Conservation (phyloP, 1,139 yeast species). For the Magnusiomyces magnusii region DNA sequence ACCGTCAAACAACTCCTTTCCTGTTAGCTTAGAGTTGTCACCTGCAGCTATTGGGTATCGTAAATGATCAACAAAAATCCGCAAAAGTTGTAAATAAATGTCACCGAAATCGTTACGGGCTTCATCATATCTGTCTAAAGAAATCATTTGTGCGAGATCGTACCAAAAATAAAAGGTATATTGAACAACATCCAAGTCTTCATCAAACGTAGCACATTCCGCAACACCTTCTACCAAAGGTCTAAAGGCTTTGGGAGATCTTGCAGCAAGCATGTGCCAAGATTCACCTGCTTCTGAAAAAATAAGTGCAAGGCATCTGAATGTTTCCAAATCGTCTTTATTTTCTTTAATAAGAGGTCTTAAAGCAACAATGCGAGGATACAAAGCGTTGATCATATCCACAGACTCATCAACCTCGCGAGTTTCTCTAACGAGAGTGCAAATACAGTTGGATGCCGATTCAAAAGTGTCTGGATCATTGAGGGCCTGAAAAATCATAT, state of each 20-base stretch:
- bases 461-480: conserved; percentile 65
- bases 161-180: conserved; percentile 95
- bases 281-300: conserved; percentile 93
- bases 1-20: conserved; percentile 43
- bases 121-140: conserved; percentile 53
- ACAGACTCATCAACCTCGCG: conserved; percentile 49
- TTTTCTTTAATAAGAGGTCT: conserved; percentile 43
- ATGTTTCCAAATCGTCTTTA: conserved; percentile 59
- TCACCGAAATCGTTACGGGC: conserved; percentile 54
- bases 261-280: conserved; percentile 85
- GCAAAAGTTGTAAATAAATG: conserved; percentile 55
- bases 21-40: conserved; percentile 21
- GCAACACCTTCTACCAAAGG: conserved; percentile 71
- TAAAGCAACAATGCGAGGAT: conserved; percentile 56
- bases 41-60: conserved; percentile 58
- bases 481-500: conserved; percentile 62
- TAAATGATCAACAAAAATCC: conserved; percentile 62
- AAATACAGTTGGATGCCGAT: conserved; percentile 78
- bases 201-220: conserved; percentile 54
- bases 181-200: conserved; percentile 81
- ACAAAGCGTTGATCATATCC: conserved; percentile 58
- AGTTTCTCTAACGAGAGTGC: conserved; percentile 73
- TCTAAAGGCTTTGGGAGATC: conserved; percentile 60
- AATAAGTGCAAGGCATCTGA: conserved; percentile 66
- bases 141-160: conserved; percentile 62